A percentile compares a stretch with the other conserved stretches of the same genome.
phyloP scores from a whole-genome alignment of 495 filamentous ascomycete genomes.

The Aspergillus ellipticus region DNA sequence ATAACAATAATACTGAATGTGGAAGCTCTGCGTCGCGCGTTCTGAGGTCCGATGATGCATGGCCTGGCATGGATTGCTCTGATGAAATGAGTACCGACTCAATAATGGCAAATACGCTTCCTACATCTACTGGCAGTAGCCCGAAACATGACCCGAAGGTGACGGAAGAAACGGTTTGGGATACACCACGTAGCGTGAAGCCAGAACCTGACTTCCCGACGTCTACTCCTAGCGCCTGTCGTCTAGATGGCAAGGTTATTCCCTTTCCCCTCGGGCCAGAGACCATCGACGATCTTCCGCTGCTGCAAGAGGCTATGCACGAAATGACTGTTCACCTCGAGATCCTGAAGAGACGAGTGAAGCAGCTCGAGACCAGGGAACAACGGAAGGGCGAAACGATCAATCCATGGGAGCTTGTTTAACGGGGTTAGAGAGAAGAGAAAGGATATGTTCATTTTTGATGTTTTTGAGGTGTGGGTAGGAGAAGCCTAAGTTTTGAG shows the following conservation, averaged over 20 bases:
- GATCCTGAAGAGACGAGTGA: not conserved
- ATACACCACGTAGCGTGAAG: not conserved
- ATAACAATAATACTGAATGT: too few relatives aligned
- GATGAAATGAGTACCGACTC: too few relatives aligned
- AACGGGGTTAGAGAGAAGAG: not conserved
- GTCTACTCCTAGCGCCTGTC: not conserved
- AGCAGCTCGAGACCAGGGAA: not conserved
- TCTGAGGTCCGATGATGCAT: too few relatives aligned
- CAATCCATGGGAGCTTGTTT: slow-evolving; percentile 2
- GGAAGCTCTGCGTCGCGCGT: not conserved
- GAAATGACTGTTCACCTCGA: slow-evolving; percentile 4
- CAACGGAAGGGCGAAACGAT: not conserved
- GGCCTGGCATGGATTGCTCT: too few relatives aligned
- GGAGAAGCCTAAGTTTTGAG: too few relatives aligned
- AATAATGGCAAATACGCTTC: too few relatives aligned
- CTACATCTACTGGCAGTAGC: too few relatives aligned
- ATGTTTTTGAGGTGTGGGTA: too few relatives aligned
- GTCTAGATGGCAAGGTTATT: slow-evolving; percentile 1
- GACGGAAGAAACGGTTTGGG: not conserved
- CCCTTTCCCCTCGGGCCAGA: slow-evolving; percentile 7
- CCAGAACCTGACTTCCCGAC: not conserved
- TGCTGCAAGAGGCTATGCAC: not conserved
- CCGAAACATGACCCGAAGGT: not conserved
- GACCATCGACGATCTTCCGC: not conserved
- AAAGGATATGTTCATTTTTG: too few relatives aligned